Percentiles rank a stretch among this genome's conserved stretches.
phyloP scores from a whole-genome alignment of 1,284 basidiomycete species.

The Rhizopogon parksii region DNA sequence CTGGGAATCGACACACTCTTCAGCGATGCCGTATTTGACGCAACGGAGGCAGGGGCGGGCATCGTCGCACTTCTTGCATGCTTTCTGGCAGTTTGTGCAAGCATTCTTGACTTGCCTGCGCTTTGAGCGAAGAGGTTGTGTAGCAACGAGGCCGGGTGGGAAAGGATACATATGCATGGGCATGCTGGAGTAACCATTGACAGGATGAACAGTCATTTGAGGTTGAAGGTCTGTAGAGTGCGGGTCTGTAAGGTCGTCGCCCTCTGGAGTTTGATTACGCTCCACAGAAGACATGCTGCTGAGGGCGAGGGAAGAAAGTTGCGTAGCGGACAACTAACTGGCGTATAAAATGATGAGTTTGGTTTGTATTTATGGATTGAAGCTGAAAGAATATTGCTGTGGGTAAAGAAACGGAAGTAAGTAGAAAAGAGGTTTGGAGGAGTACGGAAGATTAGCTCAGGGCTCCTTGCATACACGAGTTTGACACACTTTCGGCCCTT shows the following conservation, averaged over 20 bases:
- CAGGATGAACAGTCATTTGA: constrained; percentile 45
- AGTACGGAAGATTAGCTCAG: constrained; percentile 31
- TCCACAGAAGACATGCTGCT: constrained; percentile 26
- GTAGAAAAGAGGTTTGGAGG: constrained; percentile 17
- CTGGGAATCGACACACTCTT: constrained; percentile 75
- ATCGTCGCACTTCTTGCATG: constrained; percentile 88
- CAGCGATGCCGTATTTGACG: constrained; percentile 76
- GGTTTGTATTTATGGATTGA: constrained; percentile 6
- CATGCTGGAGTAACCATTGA: constrained; percentile 43
- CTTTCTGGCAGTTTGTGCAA: constrained; percentile 83
- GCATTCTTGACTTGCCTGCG: constrained; percentile 87
- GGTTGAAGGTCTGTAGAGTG: constrained; percentile 39
- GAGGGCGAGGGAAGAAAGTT: constrained; percentile 6
- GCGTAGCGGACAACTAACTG: not conserved
- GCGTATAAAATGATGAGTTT: not conserved
- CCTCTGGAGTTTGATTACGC: constrained; percentile 32
- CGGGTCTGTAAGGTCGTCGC: constrained; percentile 29
- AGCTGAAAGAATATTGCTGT: constrained; percentile 1
- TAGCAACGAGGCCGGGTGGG: constrained; percentile 40
- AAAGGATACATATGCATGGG: constrained; percentile 66
- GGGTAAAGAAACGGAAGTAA: constrained; percentile 6
- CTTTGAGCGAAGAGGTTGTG: constrained; percentile 55
- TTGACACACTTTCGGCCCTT: constrained; percentile 9
- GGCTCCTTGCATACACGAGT: constrained; percentile 12
- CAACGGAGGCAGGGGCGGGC: constrained; percentile 81